A percentile compares a stretch with the other conserved stretches of the same genome.
Conservation (phyloP, 768 basidiomycete genomes). For the Lenzites betulinus region DNA sequence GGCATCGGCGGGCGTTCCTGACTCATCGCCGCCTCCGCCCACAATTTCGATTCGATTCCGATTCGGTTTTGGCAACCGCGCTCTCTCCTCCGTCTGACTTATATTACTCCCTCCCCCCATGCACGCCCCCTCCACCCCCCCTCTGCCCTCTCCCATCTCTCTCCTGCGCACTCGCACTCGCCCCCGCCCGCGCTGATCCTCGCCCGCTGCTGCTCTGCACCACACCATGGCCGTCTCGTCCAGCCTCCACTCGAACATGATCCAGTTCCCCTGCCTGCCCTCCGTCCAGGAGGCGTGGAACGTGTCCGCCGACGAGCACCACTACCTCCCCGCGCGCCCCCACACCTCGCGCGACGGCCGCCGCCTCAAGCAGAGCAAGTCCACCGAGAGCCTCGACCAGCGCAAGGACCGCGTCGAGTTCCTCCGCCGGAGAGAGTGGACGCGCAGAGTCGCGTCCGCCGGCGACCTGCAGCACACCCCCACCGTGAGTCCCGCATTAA, state of each 20-base stretch:
- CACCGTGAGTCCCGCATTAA: not conserved
- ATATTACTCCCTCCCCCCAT: not conserved
- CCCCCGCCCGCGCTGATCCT: not conserved
- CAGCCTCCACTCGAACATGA: constrained; percentile 12
- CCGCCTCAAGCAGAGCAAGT: constrained; percentile 38
- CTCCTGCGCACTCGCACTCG: not conserved
- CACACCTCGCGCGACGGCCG: not conserved
- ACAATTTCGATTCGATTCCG: not conserved
- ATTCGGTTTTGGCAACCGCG: not conserved
- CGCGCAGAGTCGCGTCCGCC: constrained; percentile 37
- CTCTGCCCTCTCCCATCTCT: no score
- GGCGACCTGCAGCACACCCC: constrained; percentile 11
- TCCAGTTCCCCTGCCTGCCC: constrained; percentile 18
- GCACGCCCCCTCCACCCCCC: constrained; percentile 3
- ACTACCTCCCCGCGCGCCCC: not conserved
- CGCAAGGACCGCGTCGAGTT: constrained; percentile 55
- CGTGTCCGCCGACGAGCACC: not conserved
- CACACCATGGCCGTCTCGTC: constrained; percentile 4
- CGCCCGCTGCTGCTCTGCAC: not conserved
- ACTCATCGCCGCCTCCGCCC: constrained; percentile 8
- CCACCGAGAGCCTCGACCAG: constrained; percentile 47
- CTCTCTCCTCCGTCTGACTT: not conserved
- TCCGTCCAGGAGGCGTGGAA: constrained; percentile 7
- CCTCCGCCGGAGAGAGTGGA: constrained; percentile 47
- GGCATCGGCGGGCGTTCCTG: constrained; percentile 16